A percentile compares a stretch with the other conserved stretches of the same genome.
These are phyloP conservation scores for Leccinum uliginosum DNA, from an alignment of 768 basidiomycete genomes.

Conservation along the genomic window DNA sequence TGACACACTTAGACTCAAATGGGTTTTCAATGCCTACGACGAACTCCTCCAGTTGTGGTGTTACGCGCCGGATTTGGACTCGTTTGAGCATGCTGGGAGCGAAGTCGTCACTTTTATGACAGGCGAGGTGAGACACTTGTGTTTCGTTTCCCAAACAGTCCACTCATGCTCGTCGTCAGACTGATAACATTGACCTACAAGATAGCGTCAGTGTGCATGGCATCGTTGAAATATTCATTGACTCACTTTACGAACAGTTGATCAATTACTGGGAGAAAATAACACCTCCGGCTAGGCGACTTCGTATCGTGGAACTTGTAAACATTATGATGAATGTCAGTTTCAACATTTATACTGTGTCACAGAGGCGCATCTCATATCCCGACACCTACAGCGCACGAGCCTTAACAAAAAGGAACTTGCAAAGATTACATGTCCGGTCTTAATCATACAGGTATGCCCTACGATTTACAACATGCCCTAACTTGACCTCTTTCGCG, in stretches of 20 bases:
- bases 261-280: slow-evolving; percentile 60
- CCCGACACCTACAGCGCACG: slow-evolving; percentile 42
- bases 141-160: background rate
- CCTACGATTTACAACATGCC: background rate
- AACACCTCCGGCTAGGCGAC: slow-evolving; percentile 51
- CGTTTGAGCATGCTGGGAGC: slow-evolving; percentile 60
- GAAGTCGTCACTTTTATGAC: slow-evolving; percentile 55
- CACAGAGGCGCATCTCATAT: background rate
- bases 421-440: slow-evolving; percentile 55
- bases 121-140: slow-evolving; percentile 45
- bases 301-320: slow-evolving; percentile 47
- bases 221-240: background rate
- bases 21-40: slow-evolving; percentile 57
- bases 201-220: slow-evolving; percentile 51
- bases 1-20: slow-evolving; percentile 44
- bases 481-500: slow-evolving; percentile 5
- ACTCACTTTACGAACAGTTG: slow-evolving; percentile 40
- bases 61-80: slow-evolving; percentile 60
- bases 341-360: background rate
- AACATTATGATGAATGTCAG: slow-evolving; percentile 61
- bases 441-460: slow-evolving; percentile 64
- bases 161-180: slow-evolving; percentile 9
- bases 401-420: slow-evolving; percentile 46
- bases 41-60: slow-evolving; percentile 63
- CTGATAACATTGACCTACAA: slow-evolving; percentile 45